phyloP scores from a whole-genome alignment of 345 rosid species.

The Firmiana major region DNA sequence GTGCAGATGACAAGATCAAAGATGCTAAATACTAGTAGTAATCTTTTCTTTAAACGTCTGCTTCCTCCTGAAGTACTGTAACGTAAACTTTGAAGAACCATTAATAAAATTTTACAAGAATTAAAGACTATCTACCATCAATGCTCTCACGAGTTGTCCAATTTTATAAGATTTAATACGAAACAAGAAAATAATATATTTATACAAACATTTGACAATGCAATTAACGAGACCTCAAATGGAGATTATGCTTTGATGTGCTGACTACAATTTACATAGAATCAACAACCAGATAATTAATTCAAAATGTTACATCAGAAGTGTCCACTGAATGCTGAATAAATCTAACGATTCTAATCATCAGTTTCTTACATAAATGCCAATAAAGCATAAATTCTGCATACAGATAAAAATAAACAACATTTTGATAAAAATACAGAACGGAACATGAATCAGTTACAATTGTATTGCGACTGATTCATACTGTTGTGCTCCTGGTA shows the following conservation, averaged over 20 bases:
- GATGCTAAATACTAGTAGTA: too few species aligned
- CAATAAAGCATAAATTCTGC: neutral
- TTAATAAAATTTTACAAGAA: too few species aligned
- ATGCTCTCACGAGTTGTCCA: neutral
- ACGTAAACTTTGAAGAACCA: too few species aligned
- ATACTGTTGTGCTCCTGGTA: neutral
- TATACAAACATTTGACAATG: neutral
- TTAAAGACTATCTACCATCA: too few species aligned
- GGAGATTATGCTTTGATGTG: neutral
- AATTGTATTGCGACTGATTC: neutral
- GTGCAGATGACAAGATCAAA: conserved; percentile 26
- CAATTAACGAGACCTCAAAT: neutral
- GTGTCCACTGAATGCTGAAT: neutral
- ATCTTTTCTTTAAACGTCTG: too few species aligned
- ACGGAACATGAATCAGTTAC: neutral
- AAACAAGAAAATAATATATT: neutral
- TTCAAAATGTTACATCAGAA: neutral
- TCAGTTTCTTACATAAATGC: neutral
- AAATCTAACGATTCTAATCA: neutral
- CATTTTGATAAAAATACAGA: neutral
- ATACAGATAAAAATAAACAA: neutral
- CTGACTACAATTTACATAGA: neutral
- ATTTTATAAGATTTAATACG: too few species aligned
- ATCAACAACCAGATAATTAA: neutral
- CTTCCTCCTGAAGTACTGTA: too few species aligned